phyloP scores from a whole-genome alignment of 768 basidiomycete species.

The Agaricus blazei region DNA sequence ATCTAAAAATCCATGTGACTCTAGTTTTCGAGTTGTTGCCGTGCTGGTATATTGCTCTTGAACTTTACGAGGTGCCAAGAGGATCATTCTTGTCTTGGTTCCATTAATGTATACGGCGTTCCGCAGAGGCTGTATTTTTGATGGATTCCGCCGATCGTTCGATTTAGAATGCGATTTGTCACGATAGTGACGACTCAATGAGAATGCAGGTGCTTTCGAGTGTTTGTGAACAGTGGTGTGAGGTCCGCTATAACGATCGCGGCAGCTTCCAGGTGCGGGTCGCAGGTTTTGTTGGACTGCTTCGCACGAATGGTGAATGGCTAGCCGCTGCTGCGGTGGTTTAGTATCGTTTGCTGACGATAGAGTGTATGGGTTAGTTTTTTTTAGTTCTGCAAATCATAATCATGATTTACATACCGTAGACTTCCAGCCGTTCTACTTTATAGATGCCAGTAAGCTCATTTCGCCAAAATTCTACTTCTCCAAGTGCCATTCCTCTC shows the following conservation, averaged over 20 bases:
- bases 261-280: conserved; percentile 28
- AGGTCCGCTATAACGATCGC: conserved; percentile 48
- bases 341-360: conserved; percentile 7
- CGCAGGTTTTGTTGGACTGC: background rate
- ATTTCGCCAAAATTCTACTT: conserved; percentile 67
- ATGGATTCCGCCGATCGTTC: conserved; percentile 16
- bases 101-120: conserved; percentile 17
- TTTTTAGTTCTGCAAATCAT: background rate
- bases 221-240: conserved; percentile 75
- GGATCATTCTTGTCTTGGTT: conserved; percentile 43
- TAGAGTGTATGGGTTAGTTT: background rate
- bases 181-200: conserved; percentile 63
- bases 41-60: conserved; percentile 78
- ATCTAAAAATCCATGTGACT: conserved; percentile 61
- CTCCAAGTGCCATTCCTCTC: conserved; percentile 45
- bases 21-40: conserved; percentile 61
- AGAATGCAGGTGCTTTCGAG: conserved; percentile 74
- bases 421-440: conserved; percentile 9
- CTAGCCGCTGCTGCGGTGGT: conserved; percentile 59
- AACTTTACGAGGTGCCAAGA: conserved; percentile 71
- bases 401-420: background rate
- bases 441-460: conserved; percentile 59
- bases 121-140: conserved; percentile 17
- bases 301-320: conserved; percentile 45
- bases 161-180: conserved; percentile 13